Percentiles rank a stretch among this genome's conserved stretches.
Evolutionary conservation across 2,329 filamentous ascomycete species (phyloP).

Genomic region (Diaporthe sp.): DNA sequence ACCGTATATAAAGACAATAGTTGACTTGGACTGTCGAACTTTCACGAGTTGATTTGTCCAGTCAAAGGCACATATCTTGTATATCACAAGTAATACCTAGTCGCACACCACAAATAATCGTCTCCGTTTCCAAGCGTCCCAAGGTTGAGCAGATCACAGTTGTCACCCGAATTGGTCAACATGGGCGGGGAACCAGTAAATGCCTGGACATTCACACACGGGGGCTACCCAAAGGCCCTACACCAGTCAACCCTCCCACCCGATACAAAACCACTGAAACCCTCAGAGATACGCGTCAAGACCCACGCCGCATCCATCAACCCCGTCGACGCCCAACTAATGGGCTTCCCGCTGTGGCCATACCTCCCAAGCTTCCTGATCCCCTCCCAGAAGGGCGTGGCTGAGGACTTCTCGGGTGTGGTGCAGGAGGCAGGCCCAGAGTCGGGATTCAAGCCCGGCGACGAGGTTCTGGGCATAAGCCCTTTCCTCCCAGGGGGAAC

Average conservation of each 20-base stretch:
- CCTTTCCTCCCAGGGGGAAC: slow-evolving; percentile 36
- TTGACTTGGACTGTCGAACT: not conserved
- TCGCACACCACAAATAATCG: not conserved
- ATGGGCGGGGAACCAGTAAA: not conserved
- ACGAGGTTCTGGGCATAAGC: slow-evolving; percentile 39
- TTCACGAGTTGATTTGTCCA: not conserved
- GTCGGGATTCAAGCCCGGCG: slow-evolving; percentile 35
- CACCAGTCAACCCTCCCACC: not conserved
- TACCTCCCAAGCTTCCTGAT: slow-evolving; percentile 25
- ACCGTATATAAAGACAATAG: not conserved
- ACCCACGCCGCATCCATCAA: slow-evolving; percentile 41
- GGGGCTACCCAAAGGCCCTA: not conserved
- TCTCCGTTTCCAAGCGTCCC: not conserved
- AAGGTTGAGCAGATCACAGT: not conserved
- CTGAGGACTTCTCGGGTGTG: slow-evolving; percentile 39
- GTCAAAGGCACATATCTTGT: not conserved
- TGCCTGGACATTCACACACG: slow-evolving; percentile 12
- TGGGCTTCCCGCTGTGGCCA: slow-evolving; percentile 36
- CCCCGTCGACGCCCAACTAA: slow-evolving; percentile 41
- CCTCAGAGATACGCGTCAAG: slow-evolving; percentile 36
- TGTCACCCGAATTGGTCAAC: not conserved
- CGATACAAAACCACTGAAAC: slow-evolving; percentile 2
- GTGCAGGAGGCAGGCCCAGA: slow-evolving; percentile 38
- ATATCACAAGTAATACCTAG: not conserved
- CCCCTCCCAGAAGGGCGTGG: slow-evolving; percentile 36